Evolutionary conservation across 2,329 filamentous ascomycete genomes (phyloP), one percentile per base, ranked within the genome.

Genomic region (Colletotrichum camelliae): DNA sequence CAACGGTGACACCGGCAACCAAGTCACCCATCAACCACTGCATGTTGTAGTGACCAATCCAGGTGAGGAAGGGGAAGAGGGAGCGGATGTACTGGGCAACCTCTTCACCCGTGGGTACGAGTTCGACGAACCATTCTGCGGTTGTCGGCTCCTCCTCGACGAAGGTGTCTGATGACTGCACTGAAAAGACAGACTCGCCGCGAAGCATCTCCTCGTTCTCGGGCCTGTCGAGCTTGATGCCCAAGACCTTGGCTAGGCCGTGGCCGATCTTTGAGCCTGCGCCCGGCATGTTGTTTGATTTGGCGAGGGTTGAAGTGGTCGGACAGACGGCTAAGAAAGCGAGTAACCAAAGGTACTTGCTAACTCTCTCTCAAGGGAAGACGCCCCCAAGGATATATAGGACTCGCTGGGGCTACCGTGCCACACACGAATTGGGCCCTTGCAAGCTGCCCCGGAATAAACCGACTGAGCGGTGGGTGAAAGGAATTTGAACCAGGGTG

Each of bases 21-120:
- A 98, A 85, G 86, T 99, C 97, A 80, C 97, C 97, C 18, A 92
- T 84, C 7, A 98, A 85, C 97, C 97, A 99, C 87, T 96, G 93
- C 5, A 93, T 13, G 82, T 99, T 99, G 87, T 99, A 99, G 79
- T 93, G 91, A 13, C 87, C 85, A 73, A 98, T 96, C 97, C 97
- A 99, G n/a, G 91, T 89, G 7, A 94, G 83, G 82, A 98, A 98
- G 0, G 97, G 97, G 79, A 99, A 98, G 2, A 98, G 87, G 16
- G 91, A 94, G 78, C 88, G 86, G 74, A 93, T 72, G 81, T 98
- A 99, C 4, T 86, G 79, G 7, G 84, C 65, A 5, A 93, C 70
- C 43, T 94, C 89, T 1, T 82, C 78, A 9, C 87, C 83, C 0
- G 88, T 88, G 0, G 96, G 97, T 0, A 91, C 81, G 21, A 94